Evolutionary conservation across 768 basidiomycete genomes (phyloP).

Genomic region (Pholiota microspora): DNA sequence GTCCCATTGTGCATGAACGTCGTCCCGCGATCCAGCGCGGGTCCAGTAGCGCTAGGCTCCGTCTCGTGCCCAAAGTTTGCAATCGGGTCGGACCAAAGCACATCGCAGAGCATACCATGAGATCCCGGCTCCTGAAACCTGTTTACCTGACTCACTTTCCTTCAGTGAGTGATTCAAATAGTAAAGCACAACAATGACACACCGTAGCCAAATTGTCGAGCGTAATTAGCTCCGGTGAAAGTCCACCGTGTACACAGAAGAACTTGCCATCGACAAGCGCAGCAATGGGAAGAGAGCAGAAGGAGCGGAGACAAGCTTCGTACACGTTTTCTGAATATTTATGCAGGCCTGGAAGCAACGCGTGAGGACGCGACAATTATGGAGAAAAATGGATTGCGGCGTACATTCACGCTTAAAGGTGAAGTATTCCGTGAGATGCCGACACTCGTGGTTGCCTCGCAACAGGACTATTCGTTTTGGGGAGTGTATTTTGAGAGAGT

Average conservation of each 20-base stretch:
- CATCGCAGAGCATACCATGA: conserved; percentile 87
- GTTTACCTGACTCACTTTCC: conserved; percentile 58
- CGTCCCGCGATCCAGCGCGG: conserved; percentile 55
- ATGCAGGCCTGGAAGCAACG: conserved; percentile 63
- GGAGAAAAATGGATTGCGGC: conserved; percentile 3
- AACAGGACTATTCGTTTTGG: conserved; percentile 81
- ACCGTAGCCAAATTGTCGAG: conserved; percentile 58
- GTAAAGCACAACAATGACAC: background rate
- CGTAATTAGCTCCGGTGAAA: conserved; percentile 82
- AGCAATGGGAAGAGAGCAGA: conserved; percentile 86
- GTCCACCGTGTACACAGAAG: conserved; percentile 96
- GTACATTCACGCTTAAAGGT: conserved; percentile 94
- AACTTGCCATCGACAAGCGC: conserved; percentile 94
- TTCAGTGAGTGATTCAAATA: background rate
- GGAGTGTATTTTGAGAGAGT: conserved; percentile 88
- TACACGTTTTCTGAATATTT: conserved; percentile 88
- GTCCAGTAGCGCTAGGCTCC: conserved; percentile 45
- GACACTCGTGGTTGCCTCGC: conserved; percentile 96
- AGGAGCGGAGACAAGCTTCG: conserved; percentile 88
- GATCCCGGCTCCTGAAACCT: conserved; percentile 94
- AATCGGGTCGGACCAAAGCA: conserved; percentile 96
- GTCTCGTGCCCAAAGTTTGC: conserved; percentile 85
- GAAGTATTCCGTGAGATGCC: conserved; percentile 95
- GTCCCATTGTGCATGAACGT: conserved; percentile 78
- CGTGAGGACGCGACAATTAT: background rate